Evolutionary conservation across 306 rosid genomes (phyloP), one percentile per base, ranked within the genome.

Genomic region (Cicer cuneatum): DNA sequence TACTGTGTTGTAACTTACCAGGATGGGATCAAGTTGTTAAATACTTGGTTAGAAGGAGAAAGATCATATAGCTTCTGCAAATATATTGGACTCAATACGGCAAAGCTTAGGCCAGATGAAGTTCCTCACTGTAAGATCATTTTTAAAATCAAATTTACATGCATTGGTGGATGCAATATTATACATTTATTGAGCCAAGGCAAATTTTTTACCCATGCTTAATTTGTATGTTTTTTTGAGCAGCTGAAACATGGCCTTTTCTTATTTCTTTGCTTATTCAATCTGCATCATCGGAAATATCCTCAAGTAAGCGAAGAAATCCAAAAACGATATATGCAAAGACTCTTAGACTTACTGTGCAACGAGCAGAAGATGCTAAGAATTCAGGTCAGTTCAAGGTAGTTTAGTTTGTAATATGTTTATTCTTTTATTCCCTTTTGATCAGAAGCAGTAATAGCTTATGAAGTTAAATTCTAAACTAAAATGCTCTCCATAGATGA

Each of bases 241-340:
- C 96, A 93, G 98, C 96, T 71, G 97, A 89, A 80, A 89, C 97
- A 71, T 93, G 98, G 98, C 97, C 98, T 54, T 93, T 91, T 81
- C 89, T 93, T 52, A 49, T 78, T 60, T 86, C 88, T 66, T 21
- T 88, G 74, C 87, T 91, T 24, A 91, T 85, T 80, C 86, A 84
- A 75, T 89, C 90, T 71, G 87, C 83, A 70, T 88, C 94, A 3
- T 29, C 19, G 86, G 98, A 93, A 80, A 82, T 91, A 81, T 91
- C 96, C 68, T 83, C 92, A 12, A 86, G 84, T 83, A 93, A 87
- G 88, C 85, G 90, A 42, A 78, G 89, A 67, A 59, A 71, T 74
- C 98, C 96, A 1, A 93, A 89, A 75, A 69, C 83, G 82, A 79
- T 88, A 75, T 88, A 74, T 86, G 96, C 98, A 6, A 93, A 88